A percentile compares a stretch with the other conserved stretches of the same genome.
These are phyloP conservation scores for Salvia hispanica DNA, from an alignment of 257 asterid genomes.

Conservation along the genomic window DNA sequence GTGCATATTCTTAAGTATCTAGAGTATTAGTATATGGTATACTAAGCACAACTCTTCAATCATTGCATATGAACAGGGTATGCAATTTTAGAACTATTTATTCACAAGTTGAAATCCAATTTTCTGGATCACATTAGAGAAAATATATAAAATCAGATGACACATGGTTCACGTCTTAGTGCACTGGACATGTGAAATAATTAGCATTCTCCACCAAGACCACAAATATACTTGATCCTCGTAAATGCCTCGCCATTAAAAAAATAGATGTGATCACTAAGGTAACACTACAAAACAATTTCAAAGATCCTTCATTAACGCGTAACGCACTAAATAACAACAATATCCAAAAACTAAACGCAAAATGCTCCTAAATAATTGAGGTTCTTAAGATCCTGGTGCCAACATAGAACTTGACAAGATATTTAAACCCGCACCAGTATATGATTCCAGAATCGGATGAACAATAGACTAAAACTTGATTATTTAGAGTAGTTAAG, in stretches of 20 bases:
- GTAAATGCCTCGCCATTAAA: slow-evolving; percentile 8
- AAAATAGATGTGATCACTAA: background rate
- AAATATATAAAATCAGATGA: background rate
- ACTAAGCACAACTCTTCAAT: background rate
- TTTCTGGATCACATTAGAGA: background rate
- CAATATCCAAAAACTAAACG: slow-evolving; percentile 6
- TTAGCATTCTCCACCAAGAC: slow-evolving; percentile 22
- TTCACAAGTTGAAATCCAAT: slow-evolving; percentile 1
- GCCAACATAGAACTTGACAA: slow-evolving; percentile 10
- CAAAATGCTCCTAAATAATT: slow-evolving; percentile 7
- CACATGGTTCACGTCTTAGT: slow-evolving; percentile 11
- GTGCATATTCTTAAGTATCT: background rate
- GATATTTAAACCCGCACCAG: slow-evolving; percentile 3
- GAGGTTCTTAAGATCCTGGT: background rate
- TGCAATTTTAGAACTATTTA: slow-evolving; percentile 10
- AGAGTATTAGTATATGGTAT: background rate
- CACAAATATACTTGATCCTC: slow-evolving; percentile 1
- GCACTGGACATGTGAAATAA: background rate
- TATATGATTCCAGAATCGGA: slow-evolving; percentile 8
- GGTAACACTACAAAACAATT: background rate
- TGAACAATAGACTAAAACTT: background rate
- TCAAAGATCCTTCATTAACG: background rate
- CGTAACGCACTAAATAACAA: background rate
- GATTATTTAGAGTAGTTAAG: too few relatives aligned
- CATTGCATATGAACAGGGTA: background rate